Conservation (phyloP, 1,284 basidiomycete species). For the Puccinia novopanici region DNA sequence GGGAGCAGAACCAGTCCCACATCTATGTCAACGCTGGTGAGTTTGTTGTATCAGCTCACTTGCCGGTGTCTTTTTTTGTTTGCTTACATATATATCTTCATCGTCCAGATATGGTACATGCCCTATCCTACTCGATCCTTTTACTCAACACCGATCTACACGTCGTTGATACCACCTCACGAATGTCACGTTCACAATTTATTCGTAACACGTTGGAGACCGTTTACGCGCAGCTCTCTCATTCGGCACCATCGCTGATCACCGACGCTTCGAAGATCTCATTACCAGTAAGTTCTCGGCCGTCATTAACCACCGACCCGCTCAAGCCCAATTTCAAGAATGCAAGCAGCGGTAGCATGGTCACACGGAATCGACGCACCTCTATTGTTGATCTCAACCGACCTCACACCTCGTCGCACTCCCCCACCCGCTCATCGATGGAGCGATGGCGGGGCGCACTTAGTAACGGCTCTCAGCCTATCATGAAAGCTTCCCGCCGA, state of each 20-base stretch:
- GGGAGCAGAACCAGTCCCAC: constrained; percentile 80
- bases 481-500: constrained; percentile 7
- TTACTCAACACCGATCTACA: constrained; percentile 96
- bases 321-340: background rate
- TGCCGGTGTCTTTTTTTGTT: background rate
- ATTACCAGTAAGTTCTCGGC: background rate
- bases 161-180: constrained; percentile 80
- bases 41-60: constrained; percentile 55
- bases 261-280: background rate
- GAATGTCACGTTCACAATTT: constrained; percentile 94
- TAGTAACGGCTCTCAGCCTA: constrained; percentile 9
- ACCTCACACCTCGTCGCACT: background rate
- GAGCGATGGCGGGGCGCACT: constrained; percentile 42
- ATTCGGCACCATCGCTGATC: background rate
- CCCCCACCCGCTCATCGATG: constrained; percentile 29
- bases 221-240: constrained; percentile 65
- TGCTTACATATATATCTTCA: constrained; percentile 8
- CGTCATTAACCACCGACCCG: background rate
- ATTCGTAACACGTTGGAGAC: constrained; percentile 85
- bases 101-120: constrained; percentile 77
- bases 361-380: constrained; percentile 18
- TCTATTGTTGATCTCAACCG: constrained; percentile 23
- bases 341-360: background rate
- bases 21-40: constrained; percentile 79
- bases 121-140: constrained; percentile 86